phyloP scores from a whole-genome alignment of 371 early-diverging fungal species.

The Dipsacomyces acuminosporus region DNA sequence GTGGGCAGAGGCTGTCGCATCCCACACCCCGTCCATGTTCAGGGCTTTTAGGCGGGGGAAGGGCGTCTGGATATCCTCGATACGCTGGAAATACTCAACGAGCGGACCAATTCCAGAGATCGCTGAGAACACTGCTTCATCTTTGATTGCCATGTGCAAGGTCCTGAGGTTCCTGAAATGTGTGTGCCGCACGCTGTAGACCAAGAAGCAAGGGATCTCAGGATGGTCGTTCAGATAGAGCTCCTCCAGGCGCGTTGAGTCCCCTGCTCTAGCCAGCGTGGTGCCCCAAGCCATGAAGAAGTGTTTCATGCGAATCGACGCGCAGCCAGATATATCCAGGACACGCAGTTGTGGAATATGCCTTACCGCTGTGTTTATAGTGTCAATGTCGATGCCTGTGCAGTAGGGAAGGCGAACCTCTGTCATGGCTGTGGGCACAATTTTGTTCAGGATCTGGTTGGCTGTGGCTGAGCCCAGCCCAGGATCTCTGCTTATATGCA shows the following conservation, averaged over 20 bases:
- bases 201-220: constrained; percentile 26
- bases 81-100: constrained; percentile 14
- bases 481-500: constrained; percentile 6
- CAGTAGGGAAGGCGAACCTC: constrained; percentile 24
- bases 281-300: constrained; percentile 28
- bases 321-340: constrained; percentile 39
- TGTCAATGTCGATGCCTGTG: background rate
- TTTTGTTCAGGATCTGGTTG: constrained; percentile 12
- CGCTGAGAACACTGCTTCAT: constrained; percentile 12
- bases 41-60: constrained; percentile 25
- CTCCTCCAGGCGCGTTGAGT: constrained; percentile 16
- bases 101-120: constrained; percentile 12
- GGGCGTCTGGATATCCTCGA: constrained; percentile 5
- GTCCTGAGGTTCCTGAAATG: constrained; percentile 23
- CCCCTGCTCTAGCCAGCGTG: constrained; percentile 10
- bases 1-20: background rate
- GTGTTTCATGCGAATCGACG: constrained; percentile 11
- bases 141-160: constrained; percentile 25
- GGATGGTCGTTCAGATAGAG: constrained; percentile 36
- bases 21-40: constrained; percentile 36
- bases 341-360: constrained; percentile 13
- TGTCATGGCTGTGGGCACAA: constrained; percentile 6
- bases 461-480: background rate
- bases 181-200: constrained; percentile 20
- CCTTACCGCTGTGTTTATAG: constrained; percentile 11